Percentiles rank a stretch among this genome's conserved stretches.
Evolutionary conservation across 2,329 filamentous ascomycete species (phyloP).

Genomic region (Claviceps sp.): DNA sequence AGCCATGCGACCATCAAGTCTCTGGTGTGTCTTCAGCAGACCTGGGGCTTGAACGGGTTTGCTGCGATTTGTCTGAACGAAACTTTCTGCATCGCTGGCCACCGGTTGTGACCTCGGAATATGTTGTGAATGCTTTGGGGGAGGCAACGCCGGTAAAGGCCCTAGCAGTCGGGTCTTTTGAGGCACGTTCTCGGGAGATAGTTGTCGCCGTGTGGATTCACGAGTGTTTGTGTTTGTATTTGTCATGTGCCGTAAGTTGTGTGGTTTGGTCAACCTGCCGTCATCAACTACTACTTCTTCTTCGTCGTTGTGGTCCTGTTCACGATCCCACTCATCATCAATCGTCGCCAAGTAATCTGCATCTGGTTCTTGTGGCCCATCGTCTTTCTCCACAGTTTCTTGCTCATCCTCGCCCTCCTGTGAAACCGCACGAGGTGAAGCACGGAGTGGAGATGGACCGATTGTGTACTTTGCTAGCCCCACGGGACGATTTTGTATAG

Average conservation of each 20-base stretch:
- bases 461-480: not conserved
- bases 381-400: not conserved
- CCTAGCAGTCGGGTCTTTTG: slow-evolving; percentile 1
- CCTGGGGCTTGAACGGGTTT: not conserved
- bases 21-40: not conserved
- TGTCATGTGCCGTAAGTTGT: not conserved
- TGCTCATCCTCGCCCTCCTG: not conserved
- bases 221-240: slow-evolving; percentile 11
- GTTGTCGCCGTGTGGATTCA: slow-evolving; percentile 2
- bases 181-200: not conserved
- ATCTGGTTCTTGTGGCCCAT: not conserved
- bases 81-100: not conserved
- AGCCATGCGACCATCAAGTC: not conserved
- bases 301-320: slow-evolving; percentile 4
- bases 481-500: not conserved
- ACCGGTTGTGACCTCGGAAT: not conserved
- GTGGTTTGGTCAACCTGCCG: slow-evolving; percentile 1
- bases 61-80: not conserved
- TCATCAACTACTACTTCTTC: not conserved
- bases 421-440: not conserved
- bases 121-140: not conserved
- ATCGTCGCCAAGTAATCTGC: not conserved
- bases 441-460: slow-evolving; percentile 3
- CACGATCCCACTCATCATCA: slow-evolving; percentile 2
- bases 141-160: not conserved